Conservation (phyloP, 306 rosid species). For the Lupinus albus region DNA sequence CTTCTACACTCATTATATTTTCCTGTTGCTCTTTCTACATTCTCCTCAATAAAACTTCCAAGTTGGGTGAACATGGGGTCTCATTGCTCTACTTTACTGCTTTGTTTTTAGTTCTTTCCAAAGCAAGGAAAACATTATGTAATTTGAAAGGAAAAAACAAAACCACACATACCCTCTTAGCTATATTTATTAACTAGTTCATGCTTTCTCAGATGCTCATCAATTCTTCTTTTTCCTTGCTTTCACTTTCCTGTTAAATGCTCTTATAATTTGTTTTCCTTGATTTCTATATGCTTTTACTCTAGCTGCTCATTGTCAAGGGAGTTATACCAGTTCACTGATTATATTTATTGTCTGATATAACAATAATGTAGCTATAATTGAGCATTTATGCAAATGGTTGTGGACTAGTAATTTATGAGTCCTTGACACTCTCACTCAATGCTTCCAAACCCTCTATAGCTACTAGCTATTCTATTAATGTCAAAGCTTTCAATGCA, state of each 20-base stretch:
- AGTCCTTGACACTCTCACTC: conserved; percentile 27
- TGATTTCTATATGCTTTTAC: conserved; percentile 8
- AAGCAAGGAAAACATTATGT: conserved; percentile 18
- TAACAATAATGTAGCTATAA: conserved; percentile 36
- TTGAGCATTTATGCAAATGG: conserved; percentile 32
- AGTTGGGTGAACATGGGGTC: conserved; percentile 29
- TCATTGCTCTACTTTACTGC: conserved; percentile 26
- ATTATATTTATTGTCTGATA: conserved; percentile 33
- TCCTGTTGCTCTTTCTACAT: conserved; percentile 22
- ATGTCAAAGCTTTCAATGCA: conserved; percentile 32
- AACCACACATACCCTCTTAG: conserved; percentile 8
- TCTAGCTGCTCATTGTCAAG: conserved; percentile 13
- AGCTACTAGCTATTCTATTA: conserved; percentile 32
- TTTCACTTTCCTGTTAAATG: conserved; percentile 30
- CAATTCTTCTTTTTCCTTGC: not conserved
- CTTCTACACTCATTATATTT: conserved; percentile 43
- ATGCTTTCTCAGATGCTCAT: conserved; percentile 32
- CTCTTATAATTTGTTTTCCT: conserved; percentile 14
- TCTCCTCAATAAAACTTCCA: conserved; percentile 22
- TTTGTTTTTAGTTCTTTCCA: conserved; percentile 36
- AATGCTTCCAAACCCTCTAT: conserved; percentile 21
- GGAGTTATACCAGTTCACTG: conserved; percentile 16
- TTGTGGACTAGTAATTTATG: conserved; percentile 35
- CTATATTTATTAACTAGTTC: conserved; percentile 13
- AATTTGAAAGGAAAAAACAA: conserved; percentile 3